Conservation (phyloP, 495 filamentous ascomycete species). For the Penicillium parvum region DNA sequence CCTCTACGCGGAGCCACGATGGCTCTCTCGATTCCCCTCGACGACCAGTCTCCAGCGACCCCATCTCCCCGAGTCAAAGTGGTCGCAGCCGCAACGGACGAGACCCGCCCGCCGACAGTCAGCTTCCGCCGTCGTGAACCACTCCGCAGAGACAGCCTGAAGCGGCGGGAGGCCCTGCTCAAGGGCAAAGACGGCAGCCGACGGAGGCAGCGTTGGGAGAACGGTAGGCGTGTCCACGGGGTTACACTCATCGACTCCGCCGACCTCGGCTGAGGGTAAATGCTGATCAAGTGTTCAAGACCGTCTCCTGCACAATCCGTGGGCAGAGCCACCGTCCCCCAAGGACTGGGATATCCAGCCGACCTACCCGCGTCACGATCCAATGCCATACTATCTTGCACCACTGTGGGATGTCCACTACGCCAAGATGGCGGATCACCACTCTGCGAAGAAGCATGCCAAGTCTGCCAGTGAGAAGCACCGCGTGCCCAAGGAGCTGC, state of each 20-base stretch:
- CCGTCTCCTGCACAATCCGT: constrained; percentile 79
- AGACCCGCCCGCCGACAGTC: constrained; percentile 26
- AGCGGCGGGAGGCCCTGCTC: constrained; percentile 71
- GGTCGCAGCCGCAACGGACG: constrained; percentile 8
- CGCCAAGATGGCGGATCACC: constrained; percentile 35
- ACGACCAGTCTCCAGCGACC: constrained; percentile 32
- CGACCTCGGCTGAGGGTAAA: neutral
- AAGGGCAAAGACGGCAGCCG: constrained; percentile 92
- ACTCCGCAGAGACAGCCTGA: constrained; percentile 56
- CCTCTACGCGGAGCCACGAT: constrained; percentile 36
- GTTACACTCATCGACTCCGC: too few species aligned
- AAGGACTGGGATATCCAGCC: constrained; percentile 77
- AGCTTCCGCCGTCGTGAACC: constrained; percentile 44
- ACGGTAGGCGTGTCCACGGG: constrained; percentile 55
- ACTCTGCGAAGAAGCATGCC: constrained; percentile 36
- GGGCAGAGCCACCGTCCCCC: constrained; percentile 73
- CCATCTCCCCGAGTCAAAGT: constrained; percentile 23
- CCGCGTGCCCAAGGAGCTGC: constrained; percentile 47
- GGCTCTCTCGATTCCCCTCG: constrained; percentile 48
- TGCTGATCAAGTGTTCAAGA: constrained; percentile 48
- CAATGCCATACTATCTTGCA: constrained; percentile 85
- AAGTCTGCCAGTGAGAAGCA: constrained; percentile 38
- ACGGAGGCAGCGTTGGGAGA: constrained; percentile 88
- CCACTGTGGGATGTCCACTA: constrained; percentile 76
- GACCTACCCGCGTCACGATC: constrained; percentile 64